These are phyloP conservation scores for Dactylellina haptotyla DNA, from an alignment of 2,329 filamentous ascomycete genomes.

Conservation along the genomic window DNA sequence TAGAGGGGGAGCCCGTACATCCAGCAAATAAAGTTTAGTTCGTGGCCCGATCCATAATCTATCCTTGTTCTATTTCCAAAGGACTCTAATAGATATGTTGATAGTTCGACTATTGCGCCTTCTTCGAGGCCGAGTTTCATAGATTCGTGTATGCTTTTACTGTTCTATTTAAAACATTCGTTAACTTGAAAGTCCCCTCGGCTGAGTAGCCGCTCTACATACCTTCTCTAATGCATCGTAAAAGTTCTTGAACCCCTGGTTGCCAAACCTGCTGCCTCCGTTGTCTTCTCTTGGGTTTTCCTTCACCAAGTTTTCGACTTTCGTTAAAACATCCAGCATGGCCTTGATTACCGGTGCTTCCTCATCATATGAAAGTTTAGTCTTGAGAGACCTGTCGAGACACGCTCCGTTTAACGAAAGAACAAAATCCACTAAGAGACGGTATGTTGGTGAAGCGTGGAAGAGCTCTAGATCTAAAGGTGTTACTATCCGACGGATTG, in stretches of 20 bases:
- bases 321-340: slow-evolving; percentile 76
- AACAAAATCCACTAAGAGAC: slow-evolving; percentile 82
- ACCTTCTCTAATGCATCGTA: slow-evolving; percentile 73
- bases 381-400: slow-evolving; percentile 66
- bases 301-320: slow-evolving; percentile 73
- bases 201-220: slow-evolving; percentile 57
- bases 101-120: slow-evolving; percentile 74
- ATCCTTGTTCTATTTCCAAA: slow-evolving; percentile 89
- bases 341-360: slow-evolving; percentile 71
- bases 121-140: slow-evolving; percentile 58
- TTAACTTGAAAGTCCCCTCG: slow-evolving; percentile 57
- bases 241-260: slow-evolving; percentile 86
- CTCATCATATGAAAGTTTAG: slow-evolving; percentile 70
- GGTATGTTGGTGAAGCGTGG: slow-evolving; percentile 77
- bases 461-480: slow-evolving; percentile 83
- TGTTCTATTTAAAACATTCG: slow-evolving; percentile 11
- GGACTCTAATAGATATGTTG: slow-evolving; percentile 81
- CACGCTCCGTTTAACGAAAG: slow-evolving; percentile 87
- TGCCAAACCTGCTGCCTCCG: slow-evolving; percentile 90
- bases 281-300: slow-evolving; percentile 83
- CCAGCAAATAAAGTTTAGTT: slow-evolving; percentile 97
- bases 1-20: slow-evolving; percentile 63
- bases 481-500: slow-evolving; percentile 83
- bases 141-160: slow-evolving; percentile 23
- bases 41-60: slow-evolving; percentile 96